These are phyloP conservation scores for Helotiales sp. DNA, from an alignment of 2,329 filamentous ascomycete genomes.

Conservation along the genomic window DNA sequence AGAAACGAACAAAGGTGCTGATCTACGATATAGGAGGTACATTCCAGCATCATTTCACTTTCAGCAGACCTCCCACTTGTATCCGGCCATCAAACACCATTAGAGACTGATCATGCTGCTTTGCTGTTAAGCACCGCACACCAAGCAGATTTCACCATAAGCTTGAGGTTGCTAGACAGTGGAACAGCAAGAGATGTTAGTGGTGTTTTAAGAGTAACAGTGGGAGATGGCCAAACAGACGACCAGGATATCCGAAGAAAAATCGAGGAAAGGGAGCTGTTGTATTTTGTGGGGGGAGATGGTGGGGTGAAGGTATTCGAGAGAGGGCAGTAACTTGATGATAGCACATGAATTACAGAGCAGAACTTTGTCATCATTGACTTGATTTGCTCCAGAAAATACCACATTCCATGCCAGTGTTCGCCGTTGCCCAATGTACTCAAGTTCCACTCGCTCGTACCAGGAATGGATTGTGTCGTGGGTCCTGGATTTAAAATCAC, in stretches of 20 bases:
- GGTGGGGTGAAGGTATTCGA: slow-evolving; percentile 82
- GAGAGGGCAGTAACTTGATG: slow-evolving; percentile 61
- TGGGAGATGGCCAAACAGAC: slow-evolving; percentile 43
- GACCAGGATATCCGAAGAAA: slow-evolving; percentile 34
- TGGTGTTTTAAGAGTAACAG: slow-evolving; percentile 77
- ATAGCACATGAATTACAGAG: background rate
- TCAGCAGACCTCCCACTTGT: slow-evolving; percentile 76
- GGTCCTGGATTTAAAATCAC: slow-evolving; percentile 15
- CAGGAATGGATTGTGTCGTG: background rate
- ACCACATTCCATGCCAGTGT: background rate
- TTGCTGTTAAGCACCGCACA: slow-evolving; percentile 74
- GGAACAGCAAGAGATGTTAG: slow-evolving; percentile 89
- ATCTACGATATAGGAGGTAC: slow-evolving; percentile 48
- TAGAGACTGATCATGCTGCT: slow-evolving; percentile 72
- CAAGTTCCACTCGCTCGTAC: background rate
- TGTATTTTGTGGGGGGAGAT: slow-evolving; percentile 81
- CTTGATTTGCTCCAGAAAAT: background rate
- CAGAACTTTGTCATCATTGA: background rate
- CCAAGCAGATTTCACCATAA: slow-evolving; percentile 68
- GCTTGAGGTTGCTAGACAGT: slow-evolving; percentile 76
- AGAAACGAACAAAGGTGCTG: background rate
- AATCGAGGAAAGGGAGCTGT: slow-evolving; percentile 65
- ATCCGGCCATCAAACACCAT: slow-evolving; percentile 55
- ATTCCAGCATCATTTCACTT: slow-evolving; percentile 66
- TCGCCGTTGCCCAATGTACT: background rate